Conservation (phyloP, 345 rosid genomes). For the Eucalyptus decipiens region DNA sequence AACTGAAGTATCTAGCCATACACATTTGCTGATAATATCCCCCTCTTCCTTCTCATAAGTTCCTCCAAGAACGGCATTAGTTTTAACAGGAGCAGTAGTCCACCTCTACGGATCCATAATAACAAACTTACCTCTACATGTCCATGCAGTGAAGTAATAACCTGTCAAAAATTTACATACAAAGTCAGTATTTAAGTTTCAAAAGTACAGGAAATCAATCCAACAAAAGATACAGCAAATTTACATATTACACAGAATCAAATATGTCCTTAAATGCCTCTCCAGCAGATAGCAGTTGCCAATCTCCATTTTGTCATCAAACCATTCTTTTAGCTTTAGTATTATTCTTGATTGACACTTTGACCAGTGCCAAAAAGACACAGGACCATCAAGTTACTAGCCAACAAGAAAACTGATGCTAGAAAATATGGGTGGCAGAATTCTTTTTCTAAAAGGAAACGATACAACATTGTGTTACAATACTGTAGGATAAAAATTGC, state of each 20-base stretch:
- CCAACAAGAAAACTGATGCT: not conserved
- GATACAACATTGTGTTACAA: not conserved
- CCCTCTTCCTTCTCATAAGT: not conserved
- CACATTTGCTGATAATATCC: not conserved
- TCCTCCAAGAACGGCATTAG: not conserved
- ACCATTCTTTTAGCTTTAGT: not conserved
- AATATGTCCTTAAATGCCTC: not conserved
- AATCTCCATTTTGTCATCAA: not conserved
- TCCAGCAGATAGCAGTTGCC: not conserved
- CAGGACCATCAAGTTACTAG: not conserved
- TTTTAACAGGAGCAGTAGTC: not conserved
- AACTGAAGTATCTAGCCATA: not conserved
- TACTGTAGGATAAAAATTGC: not conserved
- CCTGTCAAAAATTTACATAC: not conserved
- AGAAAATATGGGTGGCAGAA: not conserved
- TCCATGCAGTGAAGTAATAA: constrained; percentile 4
- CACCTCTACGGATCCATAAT: not conserved
- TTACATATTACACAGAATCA: not conserved
- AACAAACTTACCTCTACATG: not conserved
- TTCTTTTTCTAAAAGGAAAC: not conserved
- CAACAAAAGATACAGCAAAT: not conserved
- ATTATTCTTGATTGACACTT: not conserved
- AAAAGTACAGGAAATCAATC: not conserved
- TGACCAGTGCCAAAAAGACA: not conserved
- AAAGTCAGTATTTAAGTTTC: not conserved